Conservation (phyloP, 495 filamentous ascomycete species). For the Penicillium dipodomyicola region DNA sequence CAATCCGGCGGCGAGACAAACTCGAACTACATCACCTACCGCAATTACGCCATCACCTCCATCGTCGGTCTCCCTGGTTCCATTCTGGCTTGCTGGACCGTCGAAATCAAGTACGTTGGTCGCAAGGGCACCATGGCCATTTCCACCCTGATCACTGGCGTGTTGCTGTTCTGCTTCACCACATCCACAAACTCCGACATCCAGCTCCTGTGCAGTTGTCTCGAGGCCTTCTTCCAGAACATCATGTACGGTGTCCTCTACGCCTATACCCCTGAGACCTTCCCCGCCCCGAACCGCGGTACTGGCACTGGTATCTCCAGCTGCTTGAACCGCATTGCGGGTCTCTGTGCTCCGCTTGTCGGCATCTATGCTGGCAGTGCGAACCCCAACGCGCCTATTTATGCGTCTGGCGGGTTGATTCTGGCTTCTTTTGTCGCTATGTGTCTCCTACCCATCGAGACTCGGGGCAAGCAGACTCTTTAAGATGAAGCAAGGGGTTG, state of each 20-base stretch:
- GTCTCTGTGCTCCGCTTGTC: conserved; percentile 58
- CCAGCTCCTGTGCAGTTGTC: conserved; percentile 52
- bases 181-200: conserved; percentile 44
- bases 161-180: conserved; percentile 61
- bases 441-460: conserved; percentile 54
- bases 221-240: conserved; percentile 61
- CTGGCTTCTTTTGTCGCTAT: conserved; percentile 52
- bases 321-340: conserved; percentile 56
- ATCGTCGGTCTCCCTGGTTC: conserved; percentile 58
- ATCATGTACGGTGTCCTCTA: conserved; percentile 64
- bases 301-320: conserved; percentile 58
- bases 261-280: conserved; percentile 61
- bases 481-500: conserved; percentile 21
- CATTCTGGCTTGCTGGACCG: conserved; percentile 53
- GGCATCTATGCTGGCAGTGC: conserved; percentile 47
- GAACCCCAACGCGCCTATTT: conserved; percentile 51
- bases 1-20: conserved; percentile 37
- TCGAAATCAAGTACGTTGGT: conserved; percentile 58
- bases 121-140: conserved; percentile 59
- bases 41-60: conserved; percentile 59
- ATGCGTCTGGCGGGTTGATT: conserved; percentile 51
- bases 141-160: conserved; percentile 52
- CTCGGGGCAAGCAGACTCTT: conserved; percentile 48
- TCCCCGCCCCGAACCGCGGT: conserved; percentile 57
- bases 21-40: conserved; percentile 52